Evolutionary conservation across 1,139 yeast genomes (phyloP), one percentile per base, ranked within the genome.

Genomic region (Torulaspora pretoriensis): DNA sequence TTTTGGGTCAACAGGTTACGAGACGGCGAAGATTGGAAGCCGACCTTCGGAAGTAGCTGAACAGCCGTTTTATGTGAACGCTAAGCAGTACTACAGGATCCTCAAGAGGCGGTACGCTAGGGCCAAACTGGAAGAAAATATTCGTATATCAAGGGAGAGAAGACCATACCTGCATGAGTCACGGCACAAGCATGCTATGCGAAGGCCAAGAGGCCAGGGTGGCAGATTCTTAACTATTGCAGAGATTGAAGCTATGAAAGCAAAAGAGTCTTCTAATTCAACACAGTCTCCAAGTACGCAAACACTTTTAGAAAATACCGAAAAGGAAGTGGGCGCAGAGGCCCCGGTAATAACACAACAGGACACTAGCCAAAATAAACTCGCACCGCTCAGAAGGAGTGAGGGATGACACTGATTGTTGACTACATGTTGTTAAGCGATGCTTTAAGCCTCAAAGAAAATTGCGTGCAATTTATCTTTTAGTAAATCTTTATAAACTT

Each of bases 171-270:
- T 94, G 44, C 99, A 94, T 64, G 98, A 94, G 67, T 88, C 97
- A 13, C 78, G 99, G 58, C 99, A 94, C 67, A 92, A 92, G 65
- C 99, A 94, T 66, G 99, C 99, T 16, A 92, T 94, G 98, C 77
- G 98, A 63, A 78, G 99, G 65, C 98, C 98, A 12, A 78, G 99
- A 59, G 99, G 99, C 24, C 97, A 92, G 68, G 98, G 98, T 25
- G 99, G 99, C 3, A 73, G 98, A 50, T 94, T 94, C 59, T 70
- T 94, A 52, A 92, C 98, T 1, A 97, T 97, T 4, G 95, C 96
- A 3, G 98, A 94, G 63, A 90, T 92, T 49, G 96, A 58, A 30
- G 64, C 57, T n/a, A 95, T 22, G 94, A 89, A 67, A 75, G 80
- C 60, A 45, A 73, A 73, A 53, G 67, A 72, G 57, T 68, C 70